Percentiles rank a stretch among this genome's conserved stretches.
Conservation (phyloP, 139 green algal genomes). For the Haematococcus sp. region DNA sequence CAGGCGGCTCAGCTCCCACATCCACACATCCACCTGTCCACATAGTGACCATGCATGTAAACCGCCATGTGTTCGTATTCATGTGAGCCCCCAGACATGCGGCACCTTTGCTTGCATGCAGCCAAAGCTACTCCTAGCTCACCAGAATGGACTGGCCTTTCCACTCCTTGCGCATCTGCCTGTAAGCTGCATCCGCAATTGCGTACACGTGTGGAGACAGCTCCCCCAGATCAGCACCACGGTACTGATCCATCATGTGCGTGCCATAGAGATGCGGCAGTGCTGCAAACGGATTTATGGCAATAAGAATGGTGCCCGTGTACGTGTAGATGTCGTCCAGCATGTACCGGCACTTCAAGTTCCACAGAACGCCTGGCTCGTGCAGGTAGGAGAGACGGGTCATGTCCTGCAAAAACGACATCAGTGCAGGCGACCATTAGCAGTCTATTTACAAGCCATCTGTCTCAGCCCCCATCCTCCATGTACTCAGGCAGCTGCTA, state of each 20-base stretch:
- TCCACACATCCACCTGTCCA: neutral
- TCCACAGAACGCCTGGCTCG: conserved; percentile 94
- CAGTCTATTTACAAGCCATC: neutral
- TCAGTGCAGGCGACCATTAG: neutral
- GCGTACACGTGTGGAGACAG: conserved; percentile 92
- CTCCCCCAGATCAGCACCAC: conserved; percentile 78
- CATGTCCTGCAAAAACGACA: conserved; percentile 86
- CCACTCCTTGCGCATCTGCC: conserved; percentile 78
- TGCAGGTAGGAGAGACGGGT: conserved; percentile 96
- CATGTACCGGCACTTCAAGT: conserved; percentile 79
- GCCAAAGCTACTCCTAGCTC: neutral
- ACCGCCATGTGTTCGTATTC: neutral
- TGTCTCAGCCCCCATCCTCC: neutral
- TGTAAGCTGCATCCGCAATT: conserved; percentile 83
- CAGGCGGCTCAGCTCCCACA: neutral
- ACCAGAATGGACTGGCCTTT: conserved; percentile 89
- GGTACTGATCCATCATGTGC: conserved; percentile 94
- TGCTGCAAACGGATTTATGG: conserved; percentile 85
- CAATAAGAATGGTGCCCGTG: conserved; percentile 90
- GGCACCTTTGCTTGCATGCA: neutral
- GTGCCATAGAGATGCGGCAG: conserved; percentile 85
- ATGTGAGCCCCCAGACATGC: no score
- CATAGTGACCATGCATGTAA: neutral
- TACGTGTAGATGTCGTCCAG: conserved; percentile 96
- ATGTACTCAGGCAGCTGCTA: neutral